Percentiles rank a stretch among this genome's conserved stretches.
These are phyloP conservation scores for Phytophthora citrophthora DNA, from an alignment of 352 stramenopile genomes.

Conservation along the genomic window DNA sequence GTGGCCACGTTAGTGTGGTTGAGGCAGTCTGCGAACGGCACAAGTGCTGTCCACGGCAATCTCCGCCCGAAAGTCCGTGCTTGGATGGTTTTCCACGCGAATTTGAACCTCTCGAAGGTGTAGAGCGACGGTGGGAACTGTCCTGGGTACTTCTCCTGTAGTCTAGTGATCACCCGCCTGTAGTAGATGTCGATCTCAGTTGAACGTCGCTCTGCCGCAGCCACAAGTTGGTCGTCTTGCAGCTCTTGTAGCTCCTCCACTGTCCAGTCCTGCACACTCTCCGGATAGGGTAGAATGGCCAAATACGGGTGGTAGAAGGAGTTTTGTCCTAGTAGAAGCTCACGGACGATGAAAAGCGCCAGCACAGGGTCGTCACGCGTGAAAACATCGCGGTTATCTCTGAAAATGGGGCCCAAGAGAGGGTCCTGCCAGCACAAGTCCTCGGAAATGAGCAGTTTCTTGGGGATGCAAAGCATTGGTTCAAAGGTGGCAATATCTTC, in stretches of 20 bases:
- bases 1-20: constrained; percentile 92
- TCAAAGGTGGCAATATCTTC: constrained; percentile 62
- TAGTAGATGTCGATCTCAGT: constrained; percentile 69
- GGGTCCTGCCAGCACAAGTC: constrained; percentile 59
- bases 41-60: constrained; percentile 90
- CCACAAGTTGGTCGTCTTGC: constrained; percentile 64
- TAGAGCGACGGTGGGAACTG: constrained; percentile 61
- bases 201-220: constrained; percentile 52
- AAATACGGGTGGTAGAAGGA: constrained; percentile 92
- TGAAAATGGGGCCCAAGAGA: constrained; percentile 51
- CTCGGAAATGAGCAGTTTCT: constrained; percentile 77
- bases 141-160: constrained; percentile 54
- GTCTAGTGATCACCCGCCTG: constrained; percentile 49
- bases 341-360: constrained; percentile 82
- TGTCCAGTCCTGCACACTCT: constrained; percentile 86
- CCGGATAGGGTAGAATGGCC: constrained; percentile 76
- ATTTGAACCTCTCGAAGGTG: constrained; percentile 74
- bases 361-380: constrained; percentile 84
- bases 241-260: constrained; percentile 69
- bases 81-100: constrained; percentile 91
- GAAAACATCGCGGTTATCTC: constrained; percentile 70
- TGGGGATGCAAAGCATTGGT: constrained; percentile 73
- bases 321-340: constrained; percentile 60
- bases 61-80: constrained; percentile 91
- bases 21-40: constrained; percentile 93